A percentile compares a stretch with the other conserved stretches of the same genome.
These are phyloP conservation scores for Grigorovia humatica DNA, from an alignment of 805 yeast genomes.

Conservation along the genomic window DNA sequence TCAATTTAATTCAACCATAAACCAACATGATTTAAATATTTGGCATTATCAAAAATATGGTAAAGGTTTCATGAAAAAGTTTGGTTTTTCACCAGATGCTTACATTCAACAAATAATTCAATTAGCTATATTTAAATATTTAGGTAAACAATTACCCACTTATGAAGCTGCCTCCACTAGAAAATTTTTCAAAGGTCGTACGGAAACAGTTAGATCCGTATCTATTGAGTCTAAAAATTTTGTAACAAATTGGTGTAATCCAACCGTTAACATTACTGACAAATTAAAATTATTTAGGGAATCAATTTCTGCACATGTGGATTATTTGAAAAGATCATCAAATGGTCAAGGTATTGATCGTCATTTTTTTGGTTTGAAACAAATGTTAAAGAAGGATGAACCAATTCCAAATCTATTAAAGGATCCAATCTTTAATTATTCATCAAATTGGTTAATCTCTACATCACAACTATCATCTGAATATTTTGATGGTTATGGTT, in stretches of 20 bases:
- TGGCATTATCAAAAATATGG: constrained; percentile 81
- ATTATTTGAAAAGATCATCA: constrained; percentile 65
- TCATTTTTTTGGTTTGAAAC: constrained; percentile 81
- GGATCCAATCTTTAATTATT: constrained; percentile 68
- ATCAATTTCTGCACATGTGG: constrained; percentile 66
- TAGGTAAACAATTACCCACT: constrained; percentile 77
- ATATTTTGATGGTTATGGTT: constrained; percentile 85
- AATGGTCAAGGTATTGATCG: constrained; percentile 88
- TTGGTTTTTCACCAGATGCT: constrained; percentile 88
- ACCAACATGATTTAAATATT: constrained; percentile 62
- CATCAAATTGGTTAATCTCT: constrained; percentile 76
- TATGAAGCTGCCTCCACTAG: constrained; percentile 95
- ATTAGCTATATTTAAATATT: constrained; percentile 75
- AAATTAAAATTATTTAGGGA: constrained; percentile 59
- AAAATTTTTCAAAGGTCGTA: constrained; percentile 78
- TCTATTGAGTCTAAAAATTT: constrained; percentile 59
- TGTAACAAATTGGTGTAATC: constrained; percentile 64
- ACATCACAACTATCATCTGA: constrained; percentile 85
- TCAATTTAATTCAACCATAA: constrained; percentile 43
- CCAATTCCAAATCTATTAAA: constrained; percentile 54
- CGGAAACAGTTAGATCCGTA: constrained; percentile 86
- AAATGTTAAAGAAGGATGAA: constrained; percentile 50
- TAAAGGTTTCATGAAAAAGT: constrained; percentile 71
- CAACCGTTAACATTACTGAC: constrained; percentile 34
- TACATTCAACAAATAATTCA: constrained; percentile 85